These are phyloP conservation scores for Solanum chiquidenum DNA, from an alignment of 257 asterid species.

Conservation along the genomic window DNA sequence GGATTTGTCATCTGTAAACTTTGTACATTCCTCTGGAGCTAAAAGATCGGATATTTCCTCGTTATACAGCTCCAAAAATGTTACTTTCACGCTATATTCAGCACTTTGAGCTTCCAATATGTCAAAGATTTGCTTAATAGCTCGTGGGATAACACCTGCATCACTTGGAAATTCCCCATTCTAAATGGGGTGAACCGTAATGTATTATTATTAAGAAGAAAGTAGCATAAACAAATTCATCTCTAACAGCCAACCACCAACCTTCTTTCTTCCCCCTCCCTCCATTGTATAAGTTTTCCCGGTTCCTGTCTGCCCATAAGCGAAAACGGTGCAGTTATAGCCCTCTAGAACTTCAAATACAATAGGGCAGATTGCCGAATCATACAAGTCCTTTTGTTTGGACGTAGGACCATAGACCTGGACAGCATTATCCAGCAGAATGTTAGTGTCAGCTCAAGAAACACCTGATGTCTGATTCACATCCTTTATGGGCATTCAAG, in stretches of 20 bases:
- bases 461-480: not conserved
- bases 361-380: slow-evolving; percentile 76
- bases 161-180: slow-evolving; percentile 97
- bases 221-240: not conserved
- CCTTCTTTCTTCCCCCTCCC: slow-evolving; percentile 98
- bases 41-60: slow-evolving; percentile 95
- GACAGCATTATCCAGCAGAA: slow-evolving; percentile 3
- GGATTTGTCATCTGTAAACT: slow-evolving; percentile 71
- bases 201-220: not conserved
- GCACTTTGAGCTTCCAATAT: slow-evolving; percentile 85
- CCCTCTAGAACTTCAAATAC: slow-evolving; percentile 97
- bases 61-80: slow-evolving; percentile 84
- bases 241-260: slow-evolving; percentile 2
- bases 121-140: slow-evolving; percentile 87
- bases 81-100: slow-evolving; percentile 93
- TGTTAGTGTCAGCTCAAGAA: not conserved
- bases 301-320: slow-evolving; percentile 99
- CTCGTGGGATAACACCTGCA: slow-evolving; percentile 99
- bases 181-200: slow-evolving; percentile 30
- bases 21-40: slow-evolving; percentile 76
- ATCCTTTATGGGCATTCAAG: not conserved
- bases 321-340: slow-evolving; percentile 94
- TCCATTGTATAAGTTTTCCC: slow-evolving; percentile 99
- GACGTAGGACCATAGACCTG: slow-evolving; percentile 93
- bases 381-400: slow-evolving; percentile 84